Conservation (phyloP, 371 early-diverging fungal species). For the Mucor racemosus region DNA sequence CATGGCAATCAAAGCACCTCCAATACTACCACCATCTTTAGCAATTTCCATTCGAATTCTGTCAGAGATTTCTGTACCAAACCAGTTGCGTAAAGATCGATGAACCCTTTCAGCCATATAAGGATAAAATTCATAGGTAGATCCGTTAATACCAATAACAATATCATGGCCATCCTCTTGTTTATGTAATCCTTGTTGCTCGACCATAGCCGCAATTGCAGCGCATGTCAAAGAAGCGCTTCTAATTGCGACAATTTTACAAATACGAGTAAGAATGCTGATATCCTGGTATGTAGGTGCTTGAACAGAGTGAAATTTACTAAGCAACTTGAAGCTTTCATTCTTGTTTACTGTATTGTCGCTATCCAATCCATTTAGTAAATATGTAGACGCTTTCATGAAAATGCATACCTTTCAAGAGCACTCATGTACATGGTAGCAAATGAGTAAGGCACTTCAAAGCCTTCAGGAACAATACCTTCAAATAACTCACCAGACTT, state of each 20-base stretch:
- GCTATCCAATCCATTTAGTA: neutral
- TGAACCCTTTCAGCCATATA: conserved; percentile 19
- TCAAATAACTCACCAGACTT: conserved; percentile 41
- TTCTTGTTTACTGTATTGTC: conserved; percentile 10
- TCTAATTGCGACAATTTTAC: conserved; percentile 80
- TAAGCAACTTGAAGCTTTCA: conserved; percentile 12
- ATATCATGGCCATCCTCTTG: conserved; percentile 46
- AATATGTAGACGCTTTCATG: no score
- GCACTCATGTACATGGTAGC: conserved; percentile 62
- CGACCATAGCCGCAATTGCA: conserved; percentile 45
- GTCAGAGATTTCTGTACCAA: conserved; percentile 32
- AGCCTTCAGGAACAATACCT: conserved; percentile 62
- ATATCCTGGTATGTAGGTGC: conserved; percentile 19
- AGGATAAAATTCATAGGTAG: conserved; percentile 89
- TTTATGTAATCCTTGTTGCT: conserved; percentile 26
- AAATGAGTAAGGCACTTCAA: conserved; percentile 77
- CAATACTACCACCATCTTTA: conserved; percentile 46
- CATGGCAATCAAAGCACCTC: conserved; percentile 52
- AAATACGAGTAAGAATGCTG: conserved; percentile 52
- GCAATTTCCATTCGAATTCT: conserved; percentile 39
- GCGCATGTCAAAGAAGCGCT: conserved; percentile 81
- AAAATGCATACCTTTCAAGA: neutral
- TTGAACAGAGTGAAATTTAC: conserved; percentile 9
- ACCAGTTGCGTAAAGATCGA: conserved; percentile 23
- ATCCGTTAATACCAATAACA: conserved; percentile 78